A percentile compares a stretch with the other conserved stretches of the same genome.
Conservation (phyloP, 805 yeast species). For the Nakazawaea wickerhamii region DNA sequence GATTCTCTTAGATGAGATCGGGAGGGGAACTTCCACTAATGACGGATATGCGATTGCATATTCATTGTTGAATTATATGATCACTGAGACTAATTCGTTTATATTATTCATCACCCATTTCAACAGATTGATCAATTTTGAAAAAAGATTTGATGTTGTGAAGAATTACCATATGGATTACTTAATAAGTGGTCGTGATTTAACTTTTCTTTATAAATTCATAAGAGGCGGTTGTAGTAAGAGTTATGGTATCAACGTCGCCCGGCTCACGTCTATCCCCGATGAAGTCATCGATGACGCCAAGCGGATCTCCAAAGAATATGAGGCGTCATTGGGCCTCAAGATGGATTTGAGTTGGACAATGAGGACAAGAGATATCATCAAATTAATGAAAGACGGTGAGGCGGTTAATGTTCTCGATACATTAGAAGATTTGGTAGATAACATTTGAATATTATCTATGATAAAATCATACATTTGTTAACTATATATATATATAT, state of each 20-base stretch:
- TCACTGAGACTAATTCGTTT: conserved; percentile 29
- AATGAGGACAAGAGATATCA: conserved; percentile 10
- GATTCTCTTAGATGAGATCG: conserved; percentile 69
- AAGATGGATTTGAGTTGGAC: conserved; percentile 7
- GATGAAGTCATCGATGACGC: conserved; percentile 41
- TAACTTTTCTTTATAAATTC: conserved; percentile 49
- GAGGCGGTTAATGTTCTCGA: conserved; percentile 4
- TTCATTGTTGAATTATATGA: conserved; percentile 58
- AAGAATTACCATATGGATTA: conserved; percentile 72
- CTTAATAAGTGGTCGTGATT: conserved; percentile 24
- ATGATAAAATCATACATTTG: too few species aligned
- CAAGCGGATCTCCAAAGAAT: conserved; percentile 25
- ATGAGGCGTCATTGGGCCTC: conserved; percentile 18
- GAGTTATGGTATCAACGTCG: conserved; percentile 84
- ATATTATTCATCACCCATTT: conserved; percentile 83
- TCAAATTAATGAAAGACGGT: background rate
- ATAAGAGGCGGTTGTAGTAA: conserved; percentile 47
- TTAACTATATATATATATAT: too few species aligned
- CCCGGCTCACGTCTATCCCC: conserved; percentile 65
- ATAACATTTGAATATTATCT: conserved; percentile 13
- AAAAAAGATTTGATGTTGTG: conserved; percentile 35
- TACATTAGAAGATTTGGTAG: conserved; percentile 19
- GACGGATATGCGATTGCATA: conserved; percentile 85
- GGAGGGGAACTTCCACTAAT: conserved; percentile 60
- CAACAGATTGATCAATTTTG: conserved; percentile 55